A percentile compares a stretch with the other conserved stretches of the same genome.
Conservation (phyloP, 1,284 basidiomycete species). For the Moniliophthora roreri region DNA sequence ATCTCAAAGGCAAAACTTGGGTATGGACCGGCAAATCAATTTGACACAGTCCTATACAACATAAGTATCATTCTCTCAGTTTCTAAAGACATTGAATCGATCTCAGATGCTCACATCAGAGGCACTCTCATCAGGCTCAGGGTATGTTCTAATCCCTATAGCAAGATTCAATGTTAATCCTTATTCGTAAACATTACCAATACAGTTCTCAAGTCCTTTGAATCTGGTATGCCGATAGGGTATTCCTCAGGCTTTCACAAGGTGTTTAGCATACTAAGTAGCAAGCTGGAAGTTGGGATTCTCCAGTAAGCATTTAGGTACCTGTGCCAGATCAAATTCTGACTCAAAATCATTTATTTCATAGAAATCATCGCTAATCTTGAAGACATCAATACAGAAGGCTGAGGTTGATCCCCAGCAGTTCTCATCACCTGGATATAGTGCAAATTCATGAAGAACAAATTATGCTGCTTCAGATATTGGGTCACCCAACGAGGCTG, state of each 20-base stretch:
- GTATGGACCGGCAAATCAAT: too few species aligned
- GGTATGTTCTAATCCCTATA: neutral
- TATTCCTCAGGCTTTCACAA: neutral
- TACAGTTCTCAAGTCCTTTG: neutral
- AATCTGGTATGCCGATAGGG: neutral
- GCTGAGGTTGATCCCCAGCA: neutral
- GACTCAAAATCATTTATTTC: neutral
- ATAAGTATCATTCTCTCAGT: neutral
- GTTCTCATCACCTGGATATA: constrained; percentile 6
- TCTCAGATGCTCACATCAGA: neutral
- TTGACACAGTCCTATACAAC: neutral
- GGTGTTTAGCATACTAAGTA: neutral
- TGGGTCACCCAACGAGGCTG: neutral
- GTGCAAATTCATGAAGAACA: neutral
- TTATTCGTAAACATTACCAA: constrained; percentile 1
- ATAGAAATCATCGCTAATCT: neutral
- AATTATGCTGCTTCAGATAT: neutral
- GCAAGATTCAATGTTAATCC: constrained; percentile 1
- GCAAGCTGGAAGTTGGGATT: neutral
- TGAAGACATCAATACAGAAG: neutral
- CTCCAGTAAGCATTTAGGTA: neutral
- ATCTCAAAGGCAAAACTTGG: neutral
- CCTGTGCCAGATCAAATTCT: neutral
- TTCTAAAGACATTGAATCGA: neutral
- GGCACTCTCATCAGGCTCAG: neutral